phyloP scores from a whole-genome alignment of 192 early-diverging fungal genomes.

The Linnemannia exigua region DNA sequence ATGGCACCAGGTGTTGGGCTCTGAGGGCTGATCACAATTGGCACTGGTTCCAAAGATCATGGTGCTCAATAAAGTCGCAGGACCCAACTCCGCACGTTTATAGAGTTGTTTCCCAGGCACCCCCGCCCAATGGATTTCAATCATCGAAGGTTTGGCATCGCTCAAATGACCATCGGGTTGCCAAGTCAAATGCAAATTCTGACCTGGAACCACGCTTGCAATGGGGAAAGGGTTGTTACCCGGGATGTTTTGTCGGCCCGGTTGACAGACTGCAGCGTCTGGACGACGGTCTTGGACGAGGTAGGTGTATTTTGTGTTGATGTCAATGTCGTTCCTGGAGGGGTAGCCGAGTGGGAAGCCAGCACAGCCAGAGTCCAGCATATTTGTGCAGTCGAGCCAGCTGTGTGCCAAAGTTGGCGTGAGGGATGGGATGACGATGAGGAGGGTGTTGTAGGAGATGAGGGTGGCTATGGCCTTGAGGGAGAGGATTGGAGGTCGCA shows the following conservation, averaged over 20 bases:
- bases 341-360: conserved; percentile 42
- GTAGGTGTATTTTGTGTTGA: conserved; percentile 54
- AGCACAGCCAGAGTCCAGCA: conserved; percentile 26
- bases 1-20: conserved; percentile 54
- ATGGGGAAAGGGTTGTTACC: conserved; percentile 45
- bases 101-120: conserved; percentile 14
- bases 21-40: conserved; percentile 41
- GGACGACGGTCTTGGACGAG: conserved; percentile 37
- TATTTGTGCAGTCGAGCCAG: conserved; percentile 47
- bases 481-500: not conserved
- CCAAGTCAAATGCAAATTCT: conserved; percentile 34
- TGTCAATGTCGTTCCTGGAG: conserved; percentile 27
- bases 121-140: conserved; percentile 49
- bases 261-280: conserved; percentile 43
- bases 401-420: conserved; percentile 17
- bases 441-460: not conserved
- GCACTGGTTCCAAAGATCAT: conserved; percentile 38
- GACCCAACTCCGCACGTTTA: conserved; percentile 19
- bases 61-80: conserved; percentile 17
- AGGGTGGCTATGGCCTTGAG: not conserved
- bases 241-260: conserved; percentile 33
- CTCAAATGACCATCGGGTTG: conserved; percentile 51
- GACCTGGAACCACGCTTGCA: conserved; percentile 22
- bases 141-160: conserved; percentile 24
- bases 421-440: not conserved